Evolutionary conservation across 129 eudicot genomes (phyloP), one percentile per base, ranked within the genome.

Genomic region (Erigeron canadensis): DNA sequence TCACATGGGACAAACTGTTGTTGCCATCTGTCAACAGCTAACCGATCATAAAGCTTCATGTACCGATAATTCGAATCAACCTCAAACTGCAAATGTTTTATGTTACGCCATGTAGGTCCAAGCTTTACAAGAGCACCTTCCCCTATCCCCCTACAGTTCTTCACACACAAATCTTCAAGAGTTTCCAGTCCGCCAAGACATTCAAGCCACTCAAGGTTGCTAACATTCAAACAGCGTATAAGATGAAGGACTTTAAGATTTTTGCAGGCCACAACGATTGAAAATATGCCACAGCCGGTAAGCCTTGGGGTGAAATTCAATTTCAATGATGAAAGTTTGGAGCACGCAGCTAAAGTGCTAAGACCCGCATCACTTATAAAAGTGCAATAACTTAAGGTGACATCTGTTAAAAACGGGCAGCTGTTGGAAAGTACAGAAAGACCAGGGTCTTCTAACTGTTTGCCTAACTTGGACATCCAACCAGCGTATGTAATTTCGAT

Each of bases 161-260:
- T 88, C 7, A 91, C 80, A 60, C 79, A 84, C 15, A 91, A 83
- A 74, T 89, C 84, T 80, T 88, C 86, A 13, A 91, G 86, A 4
- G 71, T 84, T 77, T 84, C 87, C 47, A 70, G 84, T 71, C 81
- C 83, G 7, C 98, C 96, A 59, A 91, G 87, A 82, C 84, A 88
- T 77, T 88, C 96, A 19, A 91, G 80, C 98, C 98, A 91, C 80
- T 86, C 98, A n/a, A 81, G 82, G 16, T 87, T 85, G 37, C 76
- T 81, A 10, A 91, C 71, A 64, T 89, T 84, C 15, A 88, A 82
- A 75, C 96, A 89, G 1, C 91, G 87, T 57, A 67, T 77, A 51
- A 91, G 85, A 79, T 91, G 96, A 9, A 91, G 85, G 10, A 53
- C 60, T 19, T 47, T 75, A 8, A 91, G 84, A 47, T 76, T 82